phyloP scores from a whole-genome alignment of 1,139 yeast species.

The Candida glucosophila region DNA sequence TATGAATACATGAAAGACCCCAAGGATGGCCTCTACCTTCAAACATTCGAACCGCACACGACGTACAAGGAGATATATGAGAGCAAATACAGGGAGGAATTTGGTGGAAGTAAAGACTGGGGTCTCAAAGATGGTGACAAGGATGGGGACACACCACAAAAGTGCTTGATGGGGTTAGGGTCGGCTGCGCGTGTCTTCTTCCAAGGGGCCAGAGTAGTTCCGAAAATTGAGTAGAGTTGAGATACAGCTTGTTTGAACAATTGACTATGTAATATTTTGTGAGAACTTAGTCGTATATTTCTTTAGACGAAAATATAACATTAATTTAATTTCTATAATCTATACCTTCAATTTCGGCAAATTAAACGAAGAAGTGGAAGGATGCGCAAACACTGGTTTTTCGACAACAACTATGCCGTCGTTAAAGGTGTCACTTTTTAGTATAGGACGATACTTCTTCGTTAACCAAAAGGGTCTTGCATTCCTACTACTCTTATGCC shows the following conservation, averaged over 20 bases:
- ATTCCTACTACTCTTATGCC: constrained; percentile 10
- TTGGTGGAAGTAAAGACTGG: constrained; percentile 49
- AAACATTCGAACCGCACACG: constrained; percentile 52
- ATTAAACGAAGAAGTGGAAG: constrained; percentile 66
- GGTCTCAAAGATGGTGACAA: constrained; percentile 41
- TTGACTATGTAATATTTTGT: constrained; percentile 1
- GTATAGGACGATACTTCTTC: constrained; percentile 65
- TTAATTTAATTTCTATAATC: constrained; percentile 1
- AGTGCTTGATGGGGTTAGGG: constrained; percentile 57
- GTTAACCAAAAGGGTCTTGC: constrained; percentile 64
- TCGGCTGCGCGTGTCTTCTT: constrained; percentile 64
- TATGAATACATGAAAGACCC: constrained; percentile 53
- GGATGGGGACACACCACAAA: constrained; percentile 33
- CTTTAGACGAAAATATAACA: not conserved
- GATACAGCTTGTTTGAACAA: not conserved
- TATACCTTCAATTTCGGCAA: constrained; percentile 46
- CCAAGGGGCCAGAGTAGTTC: constrained; percentile 53
- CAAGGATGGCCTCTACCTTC: constrained; percentile 52
- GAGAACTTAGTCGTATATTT: not conserved
- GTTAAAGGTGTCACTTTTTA: constrained; percentile 31
- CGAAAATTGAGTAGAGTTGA: constrained; percentile 18
- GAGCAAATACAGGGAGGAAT: constrained; percentile 38
- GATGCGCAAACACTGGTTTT: constrained; percentile 58
- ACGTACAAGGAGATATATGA: constrained; percentile 46
- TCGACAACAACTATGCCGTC: constrained; percentile 61